Percentiles rank a stretch among this genome's conserved stretches.
Evolutionary conservation across 1,139 yeast genomes (phyloP).

Genomic region (Scheffersomyces lignicola): DNA sequence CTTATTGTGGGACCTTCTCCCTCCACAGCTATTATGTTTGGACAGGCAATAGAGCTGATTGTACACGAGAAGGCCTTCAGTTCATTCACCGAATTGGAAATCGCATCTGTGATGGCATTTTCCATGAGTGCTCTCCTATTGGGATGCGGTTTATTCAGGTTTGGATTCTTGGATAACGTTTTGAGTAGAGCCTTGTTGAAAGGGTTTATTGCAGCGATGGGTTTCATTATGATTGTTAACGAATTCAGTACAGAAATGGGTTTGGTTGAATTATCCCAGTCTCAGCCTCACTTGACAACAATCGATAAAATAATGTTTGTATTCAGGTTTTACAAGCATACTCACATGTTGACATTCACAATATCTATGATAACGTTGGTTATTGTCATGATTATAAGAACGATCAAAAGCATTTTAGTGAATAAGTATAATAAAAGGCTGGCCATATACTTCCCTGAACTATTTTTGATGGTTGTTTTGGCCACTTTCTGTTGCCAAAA

Average conservation of each 20-base stretch:
- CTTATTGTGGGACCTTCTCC: constrained; percentile 38
- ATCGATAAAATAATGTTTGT: constrained; percentile 24
- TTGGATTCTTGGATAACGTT: constrained; percentile 34
- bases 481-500: constrained; percentile 26
- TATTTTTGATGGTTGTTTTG: constrained; percentile 30
- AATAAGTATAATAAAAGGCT: constrained; percentile 15
- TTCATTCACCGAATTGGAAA: constrained; percentile 20
- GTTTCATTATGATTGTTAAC: constrained; percentile 33
- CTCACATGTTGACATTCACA: constrained; percentile 22
- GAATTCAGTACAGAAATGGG: constrained; percentile 33
- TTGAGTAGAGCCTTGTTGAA: constrained; percentile 32
- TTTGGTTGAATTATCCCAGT: constrained; percentile 16
- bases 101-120: constrained; percentile 26
- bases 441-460: constrained; percentile 33
- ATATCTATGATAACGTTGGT: constrained; percentile 23
- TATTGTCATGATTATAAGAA: constrained; percentile 22
- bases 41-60: constrained; percentile 26
- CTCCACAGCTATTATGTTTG: constrained; percentile 32
- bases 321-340: constrained; percentile 12
- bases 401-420: constrained; percentile 19
- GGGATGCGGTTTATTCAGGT: constrained; percentile 27
- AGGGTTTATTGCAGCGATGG: constrained; percentile 39
- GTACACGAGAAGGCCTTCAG: constrained; percentile 16
- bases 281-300: constrained; percentile 24
- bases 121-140: constrained; percentile 26